These are phyloP conservation scores for Lathyrus aphaca DNA, from an alignment of 306 rosid genomes.

Conservation along the genomic window DNA sequence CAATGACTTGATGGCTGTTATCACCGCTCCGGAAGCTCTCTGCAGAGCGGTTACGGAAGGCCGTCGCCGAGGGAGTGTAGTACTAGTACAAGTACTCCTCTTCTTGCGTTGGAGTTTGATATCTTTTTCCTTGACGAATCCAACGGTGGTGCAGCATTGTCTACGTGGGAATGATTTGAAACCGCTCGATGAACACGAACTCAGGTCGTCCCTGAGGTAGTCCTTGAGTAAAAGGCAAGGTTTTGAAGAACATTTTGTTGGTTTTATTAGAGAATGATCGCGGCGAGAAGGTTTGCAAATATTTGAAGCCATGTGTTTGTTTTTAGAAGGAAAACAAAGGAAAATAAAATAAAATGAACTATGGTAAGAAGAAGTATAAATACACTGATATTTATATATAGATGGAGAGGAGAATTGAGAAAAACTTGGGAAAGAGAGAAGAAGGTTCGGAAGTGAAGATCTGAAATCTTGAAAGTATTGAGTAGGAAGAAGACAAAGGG, in stretches of 20 bases:
- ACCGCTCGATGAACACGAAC: constrained; percentile 82
- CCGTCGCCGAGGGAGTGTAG: not conserved
- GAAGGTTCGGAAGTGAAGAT: constrained; percentile 46
- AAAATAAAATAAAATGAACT: not conserved
- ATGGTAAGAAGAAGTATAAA: not conserved
- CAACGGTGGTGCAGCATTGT: constrained; percentile 62
- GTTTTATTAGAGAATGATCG: constrained; percentile 24
- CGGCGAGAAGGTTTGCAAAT: constrained; percentile 1
- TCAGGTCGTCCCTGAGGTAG: constrained; percentile 65
- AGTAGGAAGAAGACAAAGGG: constrained; percentile 23
- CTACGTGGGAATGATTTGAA: constrained; percentile 79
- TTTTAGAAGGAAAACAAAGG: not conserved
- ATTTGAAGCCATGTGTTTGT: constrained; percentile 43
- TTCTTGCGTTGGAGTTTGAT: constrained; percentile 5
- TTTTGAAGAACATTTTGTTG: constrained; percentile 27
- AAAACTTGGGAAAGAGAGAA: constrained; percentile 7
- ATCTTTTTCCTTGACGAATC: constrained; percentile 36
- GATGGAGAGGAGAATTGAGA: not conserved
- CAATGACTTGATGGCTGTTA: constrained; percentile 52
- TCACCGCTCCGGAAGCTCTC: constrained; percentile 61
- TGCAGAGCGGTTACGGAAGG: constrained; percentile 47
- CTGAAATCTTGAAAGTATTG: constrained; percentile 39
- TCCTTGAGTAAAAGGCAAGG: constrained; percentile 62
- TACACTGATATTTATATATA: constrained; percentile 1
- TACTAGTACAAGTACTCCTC: not conserved